Evolutionary conservation across 2,329 filamentous ascomycete genomes (phyloP).

Genomic region (Penicillium sp.): DNA sequence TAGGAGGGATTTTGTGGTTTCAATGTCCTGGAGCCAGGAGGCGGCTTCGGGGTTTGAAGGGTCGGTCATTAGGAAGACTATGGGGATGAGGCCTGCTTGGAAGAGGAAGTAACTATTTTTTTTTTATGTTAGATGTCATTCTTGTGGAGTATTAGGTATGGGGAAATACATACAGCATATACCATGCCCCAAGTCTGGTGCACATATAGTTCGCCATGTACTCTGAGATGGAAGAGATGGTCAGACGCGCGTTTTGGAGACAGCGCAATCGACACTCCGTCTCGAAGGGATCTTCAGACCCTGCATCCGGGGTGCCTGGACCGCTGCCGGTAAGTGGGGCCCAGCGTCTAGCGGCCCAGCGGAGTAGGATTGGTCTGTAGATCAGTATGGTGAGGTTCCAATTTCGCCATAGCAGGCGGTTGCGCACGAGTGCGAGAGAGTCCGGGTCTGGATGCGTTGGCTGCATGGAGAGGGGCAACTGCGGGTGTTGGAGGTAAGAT

Average conservation of each 20-base stretch:
- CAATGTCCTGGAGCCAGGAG: slow-evolving; percentile 41
- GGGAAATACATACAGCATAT: slow-evolving; percentile 38
- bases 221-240: slow-evolving; percentile 43
- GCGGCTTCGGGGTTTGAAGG: slow-evolving; percentile 37
- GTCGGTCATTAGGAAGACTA: slow-evolving; percentile 45
- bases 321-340: slow-evolving; percentile 24
- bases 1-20: slow-evolving; percentile 42
- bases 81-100: slow-evolving; percentile 45
- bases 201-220: slow-evolving; percentile 42
- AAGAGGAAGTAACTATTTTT: slow-evolving; percentile 44
- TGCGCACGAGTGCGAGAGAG: slow-evolving; percentile 40
- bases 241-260: slow-evolving; percentile 41
- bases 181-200: slow-evolving; percentile 45
- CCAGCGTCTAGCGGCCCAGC: slow-evolving; percentile 40
- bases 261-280: slow-evolving; percentile 41
- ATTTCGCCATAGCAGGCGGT: slow-evolving; percentile 43
- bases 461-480: slow-evolving; percentile 19
- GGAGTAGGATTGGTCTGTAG: slow-evolving; percentile 44
- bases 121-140: not conserved
- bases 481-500: slow-evolving; percentile 39
- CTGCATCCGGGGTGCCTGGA: slow-evolving; percentile 23
- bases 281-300: slow-evolving; percentile 38
- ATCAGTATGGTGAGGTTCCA: slow-evolving; percentile 47
- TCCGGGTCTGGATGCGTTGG: slow-evolving; percentile 35
- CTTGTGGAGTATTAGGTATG: not conserved